Evolutionary conservation across 768 basidiomycete species (phyloP).

Genomic region (Termitomyces heimii): DNA sequence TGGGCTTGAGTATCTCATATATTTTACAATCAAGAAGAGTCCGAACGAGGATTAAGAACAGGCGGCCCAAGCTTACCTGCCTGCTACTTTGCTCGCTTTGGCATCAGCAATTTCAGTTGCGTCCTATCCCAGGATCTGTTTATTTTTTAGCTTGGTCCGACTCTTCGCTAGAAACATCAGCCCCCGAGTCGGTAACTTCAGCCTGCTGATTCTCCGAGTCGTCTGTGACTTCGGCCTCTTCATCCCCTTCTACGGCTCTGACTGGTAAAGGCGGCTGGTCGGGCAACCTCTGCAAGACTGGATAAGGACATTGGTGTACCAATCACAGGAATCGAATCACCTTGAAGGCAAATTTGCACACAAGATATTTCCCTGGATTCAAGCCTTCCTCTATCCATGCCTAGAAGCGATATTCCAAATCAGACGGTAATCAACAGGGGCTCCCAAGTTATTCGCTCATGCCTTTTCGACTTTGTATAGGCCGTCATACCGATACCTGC

Average conservation of each 20-base stretch:
- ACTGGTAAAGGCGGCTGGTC: constrained; percentile 48
- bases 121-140: not conserved
- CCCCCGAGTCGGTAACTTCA: not conserved
- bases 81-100: not conserved
- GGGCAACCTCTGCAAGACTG: constrained; percentile 39
- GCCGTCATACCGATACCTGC: constrained; percentile 87
- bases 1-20: not conserved
- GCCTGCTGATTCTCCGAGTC: not conserved
- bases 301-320: not conserved
- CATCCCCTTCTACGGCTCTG: constrained; percentile 13
- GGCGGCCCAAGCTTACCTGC: not conserved
- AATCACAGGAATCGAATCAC: constrained; percentile 25
- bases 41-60: not conserved
- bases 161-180: not conserved
- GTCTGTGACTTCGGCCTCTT: constrained; percentile 10
- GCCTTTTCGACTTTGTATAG: constrained; percentile 77
- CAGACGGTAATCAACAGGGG: not conserved
- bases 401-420: constrained; percentile 24
- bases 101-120: not conserved
- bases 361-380: constrained; percentile 61
- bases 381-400: constrained; percentile 74
- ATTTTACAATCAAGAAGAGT: not conserved
- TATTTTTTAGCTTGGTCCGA: not conserved
- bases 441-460: constrained; percentile 2
- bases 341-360: constrained; percentile 85